phyloP scores from a whole-genome alignment of 2,329 filamentous ascomycete genomes.

The Trichoderma polysporum region DNA sequence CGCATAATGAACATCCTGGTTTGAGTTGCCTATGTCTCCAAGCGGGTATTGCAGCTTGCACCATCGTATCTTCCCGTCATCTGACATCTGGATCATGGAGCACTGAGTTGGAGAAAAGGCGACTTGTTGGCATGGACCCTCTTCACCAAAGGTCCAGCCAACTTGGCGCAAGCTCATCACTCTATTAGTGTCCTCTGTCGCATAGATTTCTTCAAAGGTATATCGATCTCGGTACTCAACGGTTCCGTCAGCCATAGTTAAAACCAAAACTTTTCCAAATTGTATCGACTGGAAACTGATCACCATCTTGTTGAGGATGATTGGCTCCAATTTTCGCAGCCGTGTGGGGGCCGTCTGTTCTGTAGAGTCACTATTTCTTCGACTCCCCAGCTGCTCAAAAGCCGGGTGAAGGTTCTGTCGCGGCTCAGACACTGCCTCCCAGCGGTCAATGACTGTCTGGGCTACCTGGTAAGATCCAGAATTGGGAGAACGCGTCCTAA shows the following conservation, averaged over 20 bases:
- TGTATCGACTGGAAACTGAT: constrained; percentile 67
- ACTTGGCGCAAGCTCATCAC: constrained; percentile 73
- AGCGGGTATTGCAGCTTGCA: constrained; percentile 52
- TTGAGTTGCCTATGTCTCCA: constrained; percentile 48
- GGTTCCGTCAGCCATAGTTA: constrained; percentile 77
- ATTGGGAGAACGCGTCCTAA: constrained; percentile 63
- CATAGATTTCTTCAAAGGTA: constrained; percentile 67
- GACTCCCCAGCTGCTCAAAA: constrained; percentile 70
- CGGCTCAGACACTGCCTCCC: constrained; percentile 70
- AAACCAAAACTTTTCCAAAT: constrained; percentile 68
- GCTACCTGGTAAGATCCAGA: constrained; percentile 59
- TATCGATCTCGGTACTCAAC: constrained; percentile 77
- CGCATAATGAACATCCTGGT: constrained; percentile 53
- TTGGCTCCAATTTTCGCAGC: constrained; percentile 66
- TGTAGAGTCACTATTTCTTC: constrained; percentile 53
- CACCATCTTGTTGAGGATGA: constrained; percentile 69
- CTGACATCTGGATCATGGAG: constrained; percentile 58
- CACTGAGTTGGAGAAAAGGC: constrained; percentile 60
- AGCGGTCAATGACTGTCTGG: constrained; percentile 76
- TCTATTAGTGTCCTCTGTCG: constrained; percentile 61
- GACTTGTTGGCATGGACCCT: constrained; percentile 62
- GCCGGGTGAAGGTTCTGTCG: constrained; percentile 68
- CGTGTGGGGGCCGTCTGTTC: constrained; percentile 37
- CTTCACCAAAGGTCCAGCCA: constrained; percentile 70
- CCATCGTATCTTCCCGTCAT: constrained; percentile 61